These are phyloP conservation scores for Chaetomiaceae sp. DNA, from an alignment of 2,329 filamentous ascomycete genomes.

Conservation along the genomic window DNA sequence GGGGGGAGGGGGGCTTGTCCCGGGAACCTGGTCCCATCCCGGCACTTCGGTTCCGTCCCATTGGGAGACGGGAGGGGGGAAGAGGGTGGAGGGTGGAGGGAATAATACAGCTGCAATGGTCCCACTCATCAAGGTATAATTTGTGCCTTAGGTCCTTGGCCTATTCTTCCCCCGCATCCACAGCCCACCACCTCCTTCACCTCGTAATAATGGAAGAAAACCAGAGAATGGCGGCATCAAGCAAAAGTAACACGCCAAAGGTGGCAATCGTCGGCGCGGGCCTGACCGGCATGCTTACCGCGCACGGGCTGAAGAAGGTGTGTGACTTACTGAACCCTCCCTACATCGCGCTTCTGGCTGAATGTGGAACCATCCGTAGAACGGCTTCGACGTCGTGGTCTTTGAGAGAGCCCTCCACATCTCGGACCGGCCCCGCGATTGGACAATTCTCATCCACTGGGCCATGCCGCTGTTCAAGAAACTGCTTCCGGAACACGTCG, in stretches of 20 bases:
- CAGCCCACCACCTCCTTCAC: neutral
- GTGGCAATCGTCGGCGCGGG: conserved; percentile 37
- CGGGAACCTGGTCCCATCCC: too few relatives aligned
- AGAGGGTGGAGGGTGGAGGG: too few relatives aligned
- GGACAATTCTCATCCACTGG: conserved; percentile 41
- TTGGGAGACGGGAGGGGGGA: too few relatives aligned
- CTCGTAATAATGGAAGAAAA: neutral
- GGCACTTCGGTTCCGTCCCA: too few relatives aligned
- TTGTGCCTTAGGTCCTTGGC: too few relatives aligned
- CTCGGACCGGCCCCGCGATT: conserved; percentile 33
- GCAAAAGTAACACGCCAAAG: conserved; percentile 9
- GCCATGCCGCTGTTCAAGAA: conserved; percentile 34
- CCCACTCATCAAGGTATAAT: too few relatives aligned
- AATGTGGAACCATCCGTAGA: conserved; percentile 26
- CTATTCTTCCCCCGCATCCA: too few relatives aligned
- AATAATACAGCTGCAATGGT: too few relatives aligned
- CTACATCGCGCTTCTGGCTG: neutral
- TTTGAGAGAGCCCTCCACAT: conserved; percentile 32
- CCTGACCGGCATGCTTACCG: conserved; percentile 36
- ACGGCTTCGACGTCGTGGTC: conserved; percentile 33
- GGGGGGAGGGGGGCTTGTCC: too few relatives aligned
- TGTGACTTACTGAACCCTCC: neutral
- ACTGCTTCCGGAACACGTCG: conserved; percentile 33
- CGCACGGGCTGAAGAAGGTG: conserved; percentile 36
- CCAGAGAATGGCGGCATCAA: neutral